Conservation (phyloP, 1,284 basidiomycete genomes). For the Lignosus rhinocerotis region DNA sequence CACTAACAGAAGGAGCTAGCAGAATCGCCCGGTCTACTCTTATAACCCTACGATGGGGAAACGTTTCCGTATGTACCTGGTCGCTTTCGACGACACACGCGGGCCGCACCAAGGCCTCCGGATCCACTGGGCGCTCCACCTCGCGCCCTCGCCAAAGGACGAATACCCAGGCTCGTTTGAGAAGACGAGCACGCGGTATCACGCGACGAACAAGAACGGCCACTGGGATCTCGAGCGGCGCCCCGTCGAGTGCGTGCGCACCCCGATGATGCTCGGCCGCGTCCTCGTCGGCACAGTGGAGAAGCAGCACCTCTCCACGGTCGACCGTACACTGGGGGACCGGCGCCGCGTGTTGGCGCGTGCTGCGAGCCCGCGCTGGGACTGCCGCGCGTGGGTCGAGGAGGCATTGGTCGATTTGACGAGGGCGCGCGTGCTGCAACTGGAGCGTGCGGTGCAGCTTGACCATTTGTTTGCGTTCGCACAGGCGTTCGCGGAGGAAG, state of each 20-base stretch:
- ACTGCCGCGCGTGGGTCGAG: conserved; percentile 19
- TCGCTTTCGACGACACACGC: conserved; percentile 15
- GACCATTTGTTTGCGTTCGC: conserved; percentile 12
- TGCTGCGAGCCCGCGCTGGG: conserved; percentile 7
- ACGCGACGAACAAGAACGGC: conserved; percentile 14
- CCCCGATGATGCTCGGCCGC: conserved; percentile 21
- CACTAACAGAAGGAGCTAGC: too few relatives aligned
- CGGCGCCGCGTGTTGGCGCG: not conserved
- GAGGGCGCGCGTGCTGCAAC: not conserved
- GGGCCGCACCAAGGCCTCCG: not conserved
- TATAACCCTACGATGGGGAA: not conserved
- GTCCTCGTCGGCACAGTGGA: conserved; percentile 13
- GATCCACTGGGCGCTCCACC: conserved; percentile 22
- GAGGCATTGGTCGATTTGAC: conserved; percentile 14
- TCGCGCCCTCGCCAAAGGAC: conserved; percentile 11
- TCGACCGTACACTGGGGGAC: conserved; percentile 6
- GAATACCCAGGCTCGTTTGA: conserved; percentile 8
- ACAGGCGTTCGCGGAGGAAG: conserved; percentile 8
- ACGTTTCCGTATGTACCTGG: conserved; percentile 15
- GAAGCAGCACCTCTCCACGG: not conserved
- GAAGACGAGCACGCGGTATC: conserved; percentile 11
- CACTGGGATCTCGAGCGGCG: conserved; percentile 18
- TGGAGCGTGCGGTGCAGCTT: not conserved
- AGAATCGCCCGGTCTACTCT: too few relatives aligned
- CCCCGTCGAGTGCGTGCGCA: conserved; percentile 17